phyloP scores from a whole-genome alignment of 371 early-diverging fungal genomes.

The Mortierella sp. region DNA sequence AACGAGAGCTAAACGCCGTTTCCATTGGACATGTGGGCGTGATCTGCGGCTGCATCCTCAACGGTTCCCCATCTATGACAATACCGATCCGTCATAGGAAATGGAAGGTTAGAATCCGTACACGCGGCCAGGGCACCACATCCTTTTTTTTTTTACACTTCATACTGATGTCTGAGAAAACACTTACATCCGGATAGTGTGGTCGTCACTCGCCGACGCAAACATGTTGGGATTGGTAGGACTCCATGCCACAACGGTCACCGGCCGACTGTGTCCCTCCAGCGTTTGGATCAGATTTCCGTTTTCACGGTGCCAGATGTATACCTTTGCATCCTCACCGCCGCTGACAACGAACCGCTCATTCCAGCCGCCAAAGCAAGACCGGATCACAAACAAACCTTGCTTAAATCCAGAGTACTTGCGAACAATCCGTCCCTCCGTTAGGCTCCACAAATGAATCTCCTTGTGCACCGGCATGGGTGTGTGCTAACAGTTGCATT shows the following conservation, averaged over 20 bases:
- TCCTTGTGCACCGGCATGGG: slow-evolving; percentile 54
- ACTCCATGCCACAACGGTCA: slow-evolving; percentile 91
- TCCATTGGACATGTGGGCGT: slow-evolving; percentile 13
- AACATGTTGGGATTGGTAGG: slow-evolving; percentile 72
- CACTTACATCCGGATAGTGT: slow-evolving; percentile 90
- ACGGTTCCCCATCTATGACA: slow-evolving; percentile 56
- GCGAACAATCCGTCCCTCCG: slow-evolving; percentile 69
- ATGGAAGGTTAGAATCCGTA: not conserved
- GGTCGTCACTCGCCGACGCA: slow-evolving; percentile 95
- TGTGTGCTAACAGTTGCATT: slow-evolving; percentile 20
- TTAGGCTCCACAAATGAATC: slow-evolving; percentile 92
- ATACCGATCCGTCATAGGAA: no score
- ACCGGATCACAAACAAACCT: slow-evolving; percentile 88
- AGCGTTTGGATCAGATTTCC: slow-evolving; percentile 79
- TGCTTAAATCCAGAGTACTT: slow-evolving; percentile 89
- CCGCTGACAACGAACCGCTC: slow-evolving; percentile 89
- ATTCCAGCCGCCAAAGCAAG: slow-evolving; percentile 89
- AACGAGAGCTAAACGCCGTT: slow-evolving; percentile 6
- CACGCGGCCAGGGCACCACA: no score
- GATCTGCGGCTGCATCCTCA: slow-evolving; percentile 42
- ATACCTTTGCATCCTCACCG: slow-evolving; percentile 88
- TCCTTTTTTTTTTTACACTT: no score
- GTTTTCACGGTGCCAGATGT: slow-evolving; percentile 92
- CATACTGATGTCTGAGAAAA: no score
- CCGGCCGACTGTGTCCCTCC: slow-evolving; percentile 83